These are phyloP conservation scores for Solanum raphanifolium DNA, from an alignment of 257 asterid species.

Conservation along the genomic window DNA sequence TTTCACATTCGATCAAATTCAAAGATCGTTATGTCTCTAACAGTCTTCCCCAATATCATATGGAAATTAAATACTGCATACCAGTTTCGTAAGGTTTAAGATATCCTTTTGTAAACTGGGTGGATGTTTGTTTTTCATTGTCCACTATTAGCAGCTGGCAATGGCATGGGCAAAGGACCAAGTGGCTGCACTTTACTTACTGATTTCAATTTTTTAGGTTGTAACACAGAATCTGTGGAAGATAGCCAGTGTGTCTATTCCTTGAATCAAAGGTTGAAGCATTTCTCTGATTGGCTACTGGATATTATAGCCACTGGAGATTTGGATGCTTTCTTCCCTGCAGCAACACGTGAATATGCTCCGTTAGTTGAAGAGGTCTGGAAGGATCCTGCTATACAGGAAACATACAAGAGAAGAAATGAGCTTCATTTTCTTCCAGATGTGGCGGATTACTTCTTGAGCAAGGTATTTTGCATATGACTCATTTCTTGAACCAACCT, in stretches of 20 bases:
- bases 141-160: not conserved
- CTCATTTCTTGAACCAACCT: not conserved
- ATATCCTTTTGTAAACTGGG: not conserved
- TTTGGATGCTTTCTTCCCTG: conserved; percentile 93
- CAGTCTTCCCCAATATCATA: not conserved
- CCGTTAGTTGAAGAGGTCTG: conserved; percentile 95
- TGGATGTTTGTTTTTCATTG: not conserved
- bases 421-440: conserved; percentile 93
- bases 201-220: not conserved
- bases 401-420: conserved; percentile 59
- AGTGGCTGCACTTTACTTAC: not conserved
- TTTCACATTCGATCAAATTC: not conserved
- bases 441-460: conserved; percentile 78
- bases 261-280: conserved; percentile 71
- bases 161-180: not conserved
- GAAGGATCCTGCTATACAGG: conserved; percentile 88
- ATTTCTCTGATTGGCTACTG: conserved; percentile 92
- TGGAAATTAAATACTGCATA: not conserved
- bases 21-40: not conserved
- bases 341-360: conserved; percentile 98
- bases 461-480: conserved; percentile 48
- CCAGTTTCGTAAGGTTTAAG: not conserved
- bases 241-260: conserved; percentile 53
- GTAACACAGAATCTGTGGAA: conserved; percentile 25
- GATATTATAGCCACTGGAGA: conserved; percentile 97